These are phyloP conservation scores for Graphilbum sp. DNA, from an alignment of 2,329 filamentous ascomycete genomes.

Conservation along the genomic window DNA sequence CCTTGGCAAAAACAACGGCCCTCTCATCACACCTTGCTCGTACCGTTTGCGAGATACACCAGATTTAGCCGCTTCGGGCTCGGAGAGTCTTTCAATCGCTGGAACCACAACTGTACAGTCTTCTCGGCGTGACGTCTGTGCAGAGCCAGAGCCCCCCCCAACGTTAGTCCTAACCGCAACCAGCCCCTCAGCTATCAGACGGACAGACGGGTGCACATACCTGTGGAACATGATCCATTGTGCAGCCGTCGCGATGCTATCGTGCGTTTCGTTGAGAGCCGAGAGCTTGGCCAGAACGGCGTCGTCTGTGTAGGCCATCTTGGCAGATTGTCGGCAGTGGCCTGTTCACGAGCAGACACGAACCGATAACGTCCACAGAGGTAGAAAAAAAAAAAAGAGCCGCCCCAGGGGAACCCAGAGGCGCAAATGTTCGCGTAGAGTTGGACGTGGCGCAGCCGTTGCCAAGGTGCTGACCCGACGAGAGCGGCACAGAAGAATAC, in stretches of 20 bases:
- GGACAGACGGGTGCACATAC: conserved; percentile 36
- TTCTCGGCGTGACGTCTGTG: conserved; percentile 75
- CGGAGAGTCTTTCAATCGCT: conserved; percentile 73
- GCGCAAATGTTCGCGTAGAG: too few species aligned
- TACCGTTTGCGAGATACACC: conserved; percentile 91
- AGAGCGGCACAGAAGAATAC: too few species aligned
- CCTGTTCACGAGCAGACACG: too few species aligned
- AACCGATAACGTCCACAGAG: too few species aligned
- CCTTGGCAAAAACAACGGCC: too few species aligned
- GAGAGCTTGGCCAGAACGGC: conserved; percentile 89
- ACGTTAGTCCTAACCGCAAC: not conserved
- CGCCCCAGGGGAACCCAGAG: too few species aligned
- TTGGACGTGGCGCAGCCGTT: too few species aligned
- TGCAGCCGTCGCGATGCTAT: conserved; percentile 87
- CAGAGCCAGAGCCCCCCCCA: too few species aligned
- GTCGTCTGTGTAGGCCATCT: conserved; percentile 92
- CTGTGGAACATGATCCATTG: conserved; percentile 99
- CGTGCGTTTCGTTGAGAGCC: conserved; percentile 89
- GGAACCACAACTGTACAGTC: conserved; percentile 82
- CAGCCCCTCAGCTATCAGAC: too few species aligned
- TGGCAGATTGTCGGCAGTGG: conserved; percentile 4
- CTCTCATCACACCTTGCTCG: not conserved
- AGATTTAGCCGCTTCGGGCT: conserved; percentile 77
- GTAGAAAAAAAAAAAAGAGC: too few species aligned
- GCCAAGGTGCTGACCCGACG: too few species aligned